Conservation (phyloP, 1,139 yeast species). For the Lodderomyces beijingensis region DNA sequence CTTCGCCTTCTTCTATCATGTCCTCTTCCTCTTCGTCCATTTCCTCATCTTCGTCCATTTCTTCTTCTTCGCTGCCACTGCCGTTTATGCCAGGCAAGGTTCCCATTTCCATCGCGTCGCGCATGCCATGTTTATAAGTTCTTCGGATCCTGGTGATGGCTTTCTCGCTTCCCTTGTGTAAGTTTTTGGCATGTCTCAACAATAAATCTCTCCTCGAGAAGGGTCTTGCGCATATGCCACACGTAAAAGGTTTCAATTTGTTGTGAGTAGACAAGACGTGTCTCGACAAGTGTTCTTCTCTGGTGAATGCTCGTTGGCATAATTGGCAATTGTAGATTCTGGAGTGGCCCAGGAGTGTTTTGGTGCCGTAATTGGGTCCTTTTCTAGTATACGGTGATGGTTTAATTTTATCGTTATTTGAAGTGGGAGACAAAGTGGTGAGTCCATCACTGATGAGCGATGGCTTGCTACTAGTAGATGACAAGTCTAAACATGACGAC, state of each 20-base stretch:
- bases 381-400: background rate
- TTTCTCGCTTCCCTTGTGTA: conserved; percentile 66
- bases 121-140: conserved; percentile 22
- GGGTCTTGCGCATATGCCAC: conserved; percentile 93
- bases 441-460: no score
- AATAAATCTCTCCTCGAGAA: conserved; percentile 90
- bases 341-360: conserved; percentile 44
- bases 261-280: conserved; percentile 45
- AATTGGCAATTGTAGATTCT: conserved; percentile 40
- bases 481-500: no score
- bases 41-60: background rate
- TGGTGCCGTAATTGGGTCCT: conserved; percentile 29
- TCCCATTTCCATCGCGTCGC: conserved; percentile 7
- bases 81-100: background rate
- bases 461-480: no score
- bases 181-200: conserved; percentile 87
- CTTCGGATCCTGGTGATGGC: conserved; percentile 45
- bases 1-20: background rate
- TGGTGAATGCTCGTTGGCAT: conserved; percentile 44
- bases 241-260: conserved; percentile 54
- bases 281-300: conserved; percentile 46
- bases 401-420: background rate
- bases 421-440: no score
- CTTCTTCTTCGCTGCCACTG: conserved; percentile 4
- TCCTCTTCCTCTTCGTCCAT: background rate